Conservation (phyloP, 352 stramenopile genomes). For the Pythium periplocum region DNA sequence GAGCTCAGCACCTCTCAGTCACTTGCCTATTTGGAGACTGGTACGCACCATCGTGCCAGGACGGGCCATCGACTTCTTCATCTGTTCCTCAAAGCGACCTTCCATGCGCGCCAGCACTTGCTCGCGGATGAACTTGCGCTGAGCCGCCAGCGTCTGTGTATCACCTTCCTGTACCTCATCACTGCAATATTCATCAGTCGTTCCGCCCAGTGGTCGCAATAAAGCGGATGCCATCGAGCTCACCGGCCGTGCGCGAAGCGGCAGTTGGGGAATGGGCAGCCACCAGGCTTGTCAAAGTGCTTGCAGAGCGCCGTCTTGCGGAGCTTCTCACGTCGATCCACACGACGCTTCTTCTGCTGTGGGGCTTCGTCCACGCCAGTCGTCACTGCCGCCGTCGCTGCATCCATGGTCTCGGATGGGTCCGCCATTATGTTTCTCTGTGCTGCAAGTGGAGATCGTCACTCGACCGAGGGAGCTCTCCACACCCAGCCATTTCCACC, state of each 20-base stretch:
- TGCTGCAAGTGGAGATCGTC: slow-evolving; percentile 5
- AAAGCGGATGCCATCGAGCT: slow-evolving; percentile 3
- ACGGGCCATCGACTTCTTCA: slow-evolving; percentile 31
- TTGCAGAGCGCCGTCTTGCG: slow-evolving; percentile 81
- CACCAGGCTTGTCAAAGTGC: slow-evolving; percentile 79
- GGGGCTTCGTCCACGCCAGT: slow-evolving; percentile 1
- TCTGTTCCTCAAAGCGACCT: slow-evolving; percentile 50
- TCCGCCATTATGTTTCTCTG: slow-evolving; percentile 5
- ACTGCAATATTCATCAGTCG: background rate
- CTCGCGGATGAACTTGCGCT: slow-evolving; percentile 78
- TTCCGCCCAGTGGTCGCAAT: slow-evolving; percentile 1
- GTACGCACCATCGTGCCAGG: slow-evolving; percentile 62
- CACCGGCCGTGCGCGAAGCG: slow-evolving; percentile 74
- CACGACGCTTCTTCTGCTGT: slow-evolving; percentile 52
- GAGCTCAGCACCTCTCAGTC: too few species aligned
- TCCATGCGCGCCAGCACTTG: slow-evolving; percentile 57
- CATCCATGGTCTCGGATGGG: background rate
- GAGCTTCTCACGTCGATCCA: slow-evolving; percentile 56
- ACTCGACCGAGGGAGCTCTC: background rate
- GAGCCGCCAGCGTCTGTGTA: slow-evolving; percentile 52
- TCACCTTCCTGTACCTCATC: slow-evolving; percentile 48
- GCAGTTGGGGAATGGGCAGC: slow-evolving; percentile 81
- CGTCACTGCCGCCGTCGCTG: background rate
- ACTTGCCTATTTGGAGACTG: too few species aligned
- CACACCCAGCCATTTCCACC: too few species aligned